Conservation (phyloP, 352 stramenopile genomes). For the Globisporangium abappressorium region DNA sequence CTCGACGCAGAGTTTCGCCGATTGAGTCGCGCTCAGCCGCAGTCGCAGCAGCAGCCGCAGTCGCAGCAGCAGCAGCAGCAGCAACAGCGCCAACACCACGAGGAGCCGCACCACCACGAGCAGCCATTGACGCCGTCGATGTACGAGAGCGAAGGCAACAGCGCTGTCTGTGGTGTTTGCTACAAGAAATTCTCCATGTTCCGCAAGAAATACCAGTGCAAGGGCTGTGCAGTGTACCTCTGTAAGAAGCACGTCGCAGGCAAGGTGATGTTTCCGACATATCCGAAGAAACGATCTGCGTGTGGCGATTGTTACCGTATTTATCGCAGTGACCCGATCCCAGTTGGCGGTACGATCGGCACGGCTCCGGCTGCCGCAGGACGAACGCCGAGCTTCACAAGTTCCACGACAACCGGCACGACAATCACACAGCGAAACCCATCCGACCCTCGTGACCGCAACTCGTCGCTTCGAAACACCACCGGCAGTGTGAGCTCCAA, state of each 20-base stretch:
- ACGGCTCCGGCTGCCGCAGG: constrained; percentile 18
- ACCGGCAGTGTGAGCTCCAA: constrained; percentile 15
- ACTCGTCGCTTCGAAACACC: constrained; percentile 14
- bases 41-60: constrained; percentile 10
- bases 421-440: constrained; percentile 10
- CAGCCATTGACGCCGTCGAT: constrained; percentile 28
- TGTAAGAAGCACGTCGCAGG: constrained; percentile 82
- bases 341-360: constrained; percentile 20
- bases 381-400: constrained; percentile 23
- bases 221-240: constrained; percentile 69
- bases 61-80: neutral
- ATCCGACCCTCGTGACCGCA: constrained; percentile 9
- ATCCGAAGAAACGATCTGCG: constrained; percentile 67
- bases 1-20: constrained; percentile 12
- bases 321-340: constrained; percentile 52
- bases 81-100: neutral
- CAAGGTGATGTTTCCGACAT: constrained; percentile 56
- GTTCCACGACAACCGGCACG: constrained; percentile 13
- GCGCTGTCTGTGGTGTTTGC: constrained; percentile 68
- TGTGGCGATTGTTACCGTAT: constrained; percentile 78
- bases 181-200: constrained; percentile 88
- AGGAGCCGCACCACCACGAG: constrained; percentile 22
- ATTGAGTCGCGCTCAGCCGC: constrained; percentile 17
- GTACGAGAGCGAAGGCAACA: constrained; percentile 51
- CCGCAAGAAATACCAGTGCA: constrained; percentile 86